Conservation (phyloP, 208 protist species). For the Endotrypanum monterogeii region DNA sequence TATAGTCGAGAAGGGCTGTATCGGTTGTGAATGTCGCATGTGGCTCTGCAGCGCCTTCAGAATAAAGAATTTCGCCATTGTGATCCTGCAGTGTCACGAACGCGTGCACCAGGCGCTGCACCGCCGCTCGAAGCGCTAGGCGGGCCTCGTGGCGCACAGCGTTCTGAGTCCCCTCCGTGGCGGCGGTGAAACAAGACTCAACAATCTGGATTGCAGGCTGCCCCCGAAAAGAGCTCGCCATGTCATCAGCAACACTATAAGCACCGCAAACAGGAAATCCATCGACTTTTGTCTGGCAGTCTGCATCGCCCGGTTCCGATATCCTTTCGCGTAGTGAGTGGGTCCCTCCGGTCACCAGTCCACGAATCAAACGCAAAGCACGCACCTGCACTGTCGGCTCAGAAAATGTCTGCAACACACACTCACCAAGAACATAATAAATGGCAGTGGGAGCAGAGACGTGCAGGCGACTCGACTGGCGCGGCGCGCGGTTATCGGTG, state of each 20-base stretch:
- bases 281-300: not conserved
- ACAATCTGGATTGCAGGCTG: constrained; percentile 47
- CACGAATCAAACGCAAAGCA: constrained; percentile 41
- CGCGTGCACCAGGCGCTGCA: constrained; percentile 17
- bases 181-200: constrained; percentile 45
- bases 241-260: not conserved
- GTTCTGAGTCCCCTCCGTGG: constrained; percentile 41
- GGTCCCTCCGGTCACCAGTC: constrained; percentile 25
- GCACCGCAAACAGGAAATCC: not conserved
- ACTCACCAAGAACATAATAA: constrained; percentile 47
- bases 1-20: constrained; percentile 64
- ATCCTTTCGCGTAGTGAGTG: not conserved
- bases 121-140: constrained; percentile 16
- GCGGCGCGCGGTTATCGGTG: constrained; percentile 3
- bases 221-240: constrained; percentile 28
- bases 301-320: not conserved
- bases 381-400: constrained; percentile 44
- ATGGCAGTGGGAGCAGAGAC: constrained; percentile 15
- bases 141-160: constrained; percentile 25
- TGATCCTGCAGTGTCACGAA: constrained; percentile 23
- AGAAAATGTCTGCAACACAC: constrained; percentile 35
- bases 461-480: constrained; percentile 16
- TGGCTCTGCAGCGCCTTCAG: constrained; percentile 1
- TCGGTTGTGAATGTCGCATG: constrained; percentile 47
- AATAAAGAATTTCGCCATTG: constrained; percentile 1